Evolutionary conservation across 2,329 filamentous ascomycete genomes (phyloP).

Genomic region (Diaporthe capsici): DNA sequence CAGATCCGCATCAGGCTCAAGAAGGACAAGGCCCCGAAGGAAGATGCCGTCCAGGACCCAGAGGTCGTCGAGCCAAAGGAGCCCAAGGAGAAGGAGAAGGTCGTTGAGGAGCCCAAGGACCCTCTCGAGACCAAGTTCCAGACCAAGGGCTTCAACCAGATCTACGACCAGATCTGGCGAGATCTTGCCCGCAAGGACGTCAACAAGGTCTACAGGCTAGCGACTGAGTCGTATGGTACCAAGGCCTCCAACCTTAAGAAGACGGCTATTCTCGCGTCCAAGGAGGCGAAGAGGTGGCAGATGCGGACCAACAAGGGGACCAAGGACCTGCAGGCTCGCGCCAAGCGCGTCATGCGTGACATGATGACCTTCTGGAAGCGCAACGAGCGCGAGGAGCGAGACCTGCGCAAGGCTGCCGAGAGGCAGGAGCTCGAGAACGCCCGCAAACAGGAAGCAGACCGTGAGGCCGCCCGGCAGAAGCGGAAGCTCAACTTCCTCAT

Average conservation of each 20-base stretch:
- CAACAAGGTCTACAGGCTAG: constrained; percentile 91
- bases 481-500: constrained; percentile 99
- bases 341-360: constrained; percentile 98
- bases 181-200: constrained; percentile 95
- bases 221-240: constrained; percentile 85
- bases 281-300: constrained; percentile 98
- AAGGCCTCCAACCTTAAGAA: constrained; percentile 98
- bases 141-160: constrained; percentile 94
- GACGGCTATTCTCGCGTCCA: constrained; percentile 95
- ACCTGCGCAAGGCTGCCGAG: constrained; percentile 93
- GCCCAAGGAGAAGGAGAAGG: constrained; percentile 60
- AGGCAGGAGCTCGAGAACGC: constrained; percentile 96
- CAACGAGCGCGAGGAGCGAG: constrained; percentile 96
- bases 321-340: constrained; percentile 96
- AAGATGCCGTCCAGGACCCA: constrained; percentile 50
- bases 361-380: constrained; percentile 99
- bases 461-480: constrained; percentile 97
- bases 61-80: constrained; percentile 56
- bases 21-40: constrained; percentile 59
- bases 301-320: constrained; percentile 97
- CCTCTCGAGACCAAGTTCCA: constrained; percentile 77
- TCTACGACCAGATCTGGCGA: constrained; percentile 97
- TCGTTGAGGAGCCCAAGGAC: constrained; percentile 63
- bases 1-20: constrained; percentile 77
- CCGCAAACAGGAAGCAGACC: constrained; percentile 95